Base-by-base conservation (phyloP, 2,329 filamentous ascomycete species). In the Herpotrichia juniperi region DNA sequence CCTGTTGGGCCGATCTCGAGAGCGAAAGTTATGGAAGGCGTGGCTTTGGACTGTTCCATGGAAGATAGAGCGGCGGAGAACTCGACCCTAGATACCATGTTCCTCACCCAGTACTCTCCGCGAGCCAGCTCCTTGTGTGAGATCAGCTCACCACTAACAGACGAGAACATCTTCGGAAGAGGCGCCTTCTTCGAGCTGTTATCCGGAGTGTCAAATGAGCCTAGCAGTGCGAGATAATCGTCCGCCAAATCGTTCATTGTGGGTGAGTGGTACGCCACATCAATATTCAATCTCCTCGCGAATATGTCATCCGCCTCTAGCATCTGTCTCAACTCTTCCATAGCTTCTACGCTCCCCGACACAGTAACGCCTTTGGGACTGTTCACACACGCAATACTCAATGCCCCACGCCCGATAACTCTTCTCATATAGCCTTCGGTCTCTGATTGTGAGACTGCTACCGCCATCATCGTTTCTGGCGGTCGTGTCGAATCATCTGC, bases 261-360 rank as follows among this genome's bases (percentile, higher is more conserved):
- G 22, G 69, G 67, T 0, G 75, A 78, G 48, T 80, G 78, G 46
- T 79, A 80, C 0, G 78, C 78, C 11, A 59, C 67, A 16, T 76
- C 71, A 1, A 79, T 76, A 44, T 70, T 66, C 1, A 81, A 68
- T 12, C 61, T 48, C 1, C 76, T 63, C 2, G 62, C 65, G 51
- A 79, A 79, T 7, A 68, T 68, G 10, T 67, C 58, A 24, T 73
- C 60, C 7, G 69, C 65, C 7, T 74, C 62, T 1, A 78, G 56
- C 2, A 58, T 55, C 1, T 59, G 48, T 12, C 69, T 62, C 1
- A 70, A 52, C 39, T 69, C 63, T 0, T 68, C 53, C 7, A 79
- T 68, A 3, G 68, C 72, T 50, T 69, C 64, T 0, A 34, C 42
- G 51, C 79, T 74, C 1, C 78, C 78, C 11, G 75, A 76, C 1